Conservation (phyloP, 192 early-diverging fungal species). For the Entomortierella parvispora region DNA sequence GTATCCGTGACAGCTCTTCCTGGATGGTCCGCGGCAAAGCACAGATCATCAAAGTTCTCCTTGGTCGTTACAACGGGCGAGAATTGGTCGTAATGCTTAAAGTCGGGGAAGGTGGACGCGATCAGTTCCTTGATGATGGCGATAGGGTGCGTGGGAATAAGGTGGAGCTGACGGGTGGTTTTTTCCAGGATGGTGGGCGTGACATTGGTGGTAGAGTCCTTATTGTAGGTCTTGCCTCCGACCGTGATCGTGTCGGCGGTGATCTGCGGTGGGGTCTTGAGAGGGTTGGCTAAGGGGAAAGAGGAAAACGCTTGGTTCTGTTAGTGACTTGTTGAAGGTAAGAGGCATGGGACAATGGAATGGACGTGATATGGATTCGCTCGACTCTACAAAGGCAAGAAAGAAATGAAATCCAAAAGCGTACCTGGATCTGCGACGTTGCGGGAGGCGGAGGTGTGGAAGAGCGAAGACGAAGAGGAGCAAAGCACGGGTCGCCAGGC, state of each 20-base stretch:
- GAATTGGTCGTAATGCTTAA: conserved; percentile 69
- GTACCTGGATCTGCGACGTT: conserved; percentile 11
- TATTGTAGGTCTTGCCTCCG: conserved; percentile 49
- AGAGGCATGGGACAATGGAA: neutral
- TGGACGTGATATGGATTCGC: no score
- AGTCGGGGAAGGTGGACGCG: conserved; percentile 76
- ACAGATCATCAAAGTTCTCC: conserved; percentile 94
- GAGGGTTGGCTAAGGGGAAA: neutral
- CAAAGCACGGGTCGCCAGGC: conserved; percentile 24
- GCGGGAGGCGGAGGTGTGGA: conserved; percentile 31
- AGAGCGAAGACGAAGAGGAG: conserved; percentile 18
- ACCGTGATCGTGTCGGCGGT: conserved; percentile 44
- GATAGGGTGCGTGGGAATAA: conserved; percentile 85
- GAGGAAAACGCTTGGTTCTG: neutral
- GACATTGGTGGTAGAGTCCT: conserved; percentile 83
- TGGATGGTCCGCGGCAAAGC: conserved; percentile 84
- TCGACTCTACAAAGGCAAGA: no score
- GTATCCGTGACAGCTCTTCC: conserved; percentile 87
- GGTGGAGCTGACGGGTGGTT: conserved; percentile 78
- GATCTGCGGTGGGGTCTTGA: conserved; percentile 34
- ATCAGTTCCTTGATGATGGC: conserved; percentile 86
- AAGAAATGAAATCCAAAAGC: no score
- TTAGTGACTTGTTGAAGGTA: no score
- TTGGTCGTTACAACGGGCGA: conserved; percentile 85
- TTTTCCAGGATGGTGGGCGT: conserved; percentile 80